A percentile compares a stretch with the other conserved stretches of the same genome.
These are phyloP conservation scores for Apophysomyces trapeziformis DNA, from an alignment of 371 early-diverging fungal species.

Conservation along the genomic window DNA sequence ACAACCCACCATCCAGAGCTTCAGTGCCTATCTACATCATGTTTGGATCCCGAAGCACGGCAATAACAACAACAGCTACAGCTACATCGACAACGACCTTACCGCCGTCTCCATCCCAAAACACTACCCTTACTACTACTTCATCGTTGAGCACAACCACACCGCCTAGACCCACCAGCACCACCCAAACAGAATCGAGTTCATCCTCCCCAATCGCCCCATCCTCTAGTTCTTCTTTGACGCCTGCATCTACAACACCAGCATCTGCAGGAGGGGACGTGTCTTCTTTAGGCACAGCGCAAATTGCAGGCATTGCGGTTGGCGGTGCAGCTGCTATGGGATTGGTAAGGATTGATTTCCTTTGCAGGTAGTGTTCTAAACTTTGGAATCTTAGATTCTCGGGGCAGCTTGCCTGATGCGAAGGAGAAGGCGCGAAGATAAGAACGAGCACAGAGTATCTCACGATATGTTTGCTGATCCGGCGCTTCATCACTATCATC, in stretches of 20 bases:
- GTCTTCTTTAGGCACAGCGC: background rate
- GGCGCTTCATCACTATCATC: background rate
- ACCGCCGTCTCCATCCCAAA: background rate
- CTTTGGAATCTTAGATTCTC: background rate
- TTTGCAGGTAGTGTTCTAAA: background rate
- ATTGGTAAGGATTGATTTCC: background rate
- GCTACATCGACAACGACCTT: background rate
- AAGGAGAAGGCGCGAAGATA: background rate
- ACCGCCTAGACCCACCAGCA: too few relatives aligned
- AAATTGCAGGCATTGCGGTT: conserved; percentile 7
- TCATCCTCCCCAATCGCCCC: background rate
- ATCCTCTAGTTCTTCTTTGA: background rate
- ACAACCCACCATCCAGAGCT: conserved; percentile 8
- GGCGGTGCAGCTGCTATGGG: conserved; percentile 6
- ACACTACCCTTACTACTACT: background rate
- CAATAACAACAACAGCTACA: background rate
- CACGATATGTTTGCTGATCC: background rate
- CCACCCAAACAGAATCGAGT: background rate
- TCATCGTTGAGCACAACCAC: background rate
- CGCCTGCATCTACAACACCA: background rate
- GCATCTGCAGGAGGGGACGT: background rate
- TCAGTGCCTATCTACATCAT: conserved; percentile 7
- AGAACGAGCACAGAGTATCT: background rate
- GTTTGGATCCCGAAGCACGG: background rate
- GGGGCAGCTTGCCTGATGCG: background rate